phyloP scores from a whole-genome alignment of 306 rosid genomes.

The Canavalia gladiata region DNA sequence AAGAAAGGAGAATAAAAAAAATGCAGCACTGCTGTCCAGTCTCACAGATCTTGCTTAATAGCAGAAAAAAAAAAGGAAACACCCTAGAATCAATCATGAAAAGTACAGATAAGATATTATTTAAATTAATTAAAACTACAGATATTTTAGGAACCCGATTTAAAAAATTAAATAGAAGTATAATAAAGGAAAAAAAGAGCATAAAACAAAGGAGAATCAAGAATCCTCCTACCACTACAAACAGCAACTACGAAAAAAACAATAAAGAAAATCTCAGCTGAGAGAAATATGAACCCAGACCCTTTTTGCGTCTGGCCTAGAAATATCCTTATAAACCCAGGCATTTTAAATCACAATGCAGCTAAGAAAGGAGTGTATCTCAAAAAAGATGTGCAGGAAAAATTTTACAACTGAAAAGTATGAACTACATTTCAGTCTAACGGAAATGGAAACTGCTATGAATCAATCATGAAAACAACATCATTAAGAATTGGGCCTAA shows the following conservation, averaged over 20 bases:
- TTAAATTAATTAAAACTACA: neutral
- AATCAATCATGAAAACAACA: slow-evolving; percentile 29
- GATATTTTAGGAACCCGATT: neutral
- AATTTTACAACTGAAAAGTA: too few species aligned
- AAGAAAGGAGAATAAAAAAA: too few species aligned
- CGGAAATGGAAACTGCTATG: neutral
- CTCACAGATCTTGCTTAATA: too few species aligned
- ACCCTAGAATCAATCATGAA: neutral
- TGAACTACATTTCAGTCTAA: neutral
- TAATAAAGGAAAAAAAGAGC: neutral
- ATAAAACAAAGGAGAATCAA: neutral
- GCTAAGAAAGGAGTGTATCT: too few species aligned
- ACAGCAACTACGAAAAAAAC: neutral
- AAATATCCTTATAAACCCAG: neutral
- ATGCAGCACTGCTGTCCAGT: too few species aligned
- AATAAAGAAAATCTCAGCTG: neutral
- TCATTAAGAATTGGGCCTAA: slow-evolving; percentile 9
- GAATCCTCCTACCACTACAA: neutral
- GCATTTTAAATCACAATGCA: neutral
- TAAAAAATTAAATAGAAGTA: neutral
- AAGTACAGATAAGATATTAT: neutral
- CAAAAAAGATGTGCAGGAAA: too few species aligned
- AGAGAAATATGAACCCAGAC: neutral
- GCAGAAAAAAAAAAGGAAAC: too few species aligned
- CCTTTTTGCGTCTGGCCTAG: neutral